A percentile compares a stretch with the other conserved stretches of the same genome.
Conservation (phyloP, 2,329 filamentous ascomycete genomes). For the Penicillium sp. region DNA sequence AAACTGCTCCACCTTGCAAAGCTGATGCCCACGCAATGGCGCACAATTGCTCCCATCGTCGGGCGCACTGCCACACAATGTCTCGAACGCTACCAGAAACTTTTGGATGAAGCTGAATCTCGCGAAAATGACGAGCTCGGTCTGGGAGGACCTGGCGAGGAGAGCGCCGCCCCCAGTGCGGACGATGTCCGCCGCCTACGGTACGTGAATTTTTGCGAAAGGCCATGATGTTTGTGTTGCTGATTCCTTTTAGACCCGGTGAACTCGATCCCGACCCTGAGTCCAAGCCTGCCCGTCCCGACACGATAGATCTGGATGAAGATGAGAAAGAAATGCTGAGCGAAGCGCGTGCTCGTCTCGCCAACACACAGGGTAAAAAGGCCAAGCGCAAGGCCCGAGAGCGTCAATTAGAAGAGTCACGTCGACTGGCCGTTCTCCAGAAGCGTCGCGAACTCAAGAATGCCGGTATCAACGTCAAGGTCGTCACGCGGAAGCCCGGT, state of each 20-base stretch:
- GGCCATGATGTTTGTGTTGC: neutral
- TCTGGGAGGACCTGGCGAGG: slow-evolving; percentile 77
- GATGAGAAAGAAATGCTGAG: slow-evolving; percentile 99
- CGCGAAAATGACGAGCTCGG: slow-evolving; percentile 78
- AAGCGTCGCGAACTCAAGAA: slow-evolving; percentile 96
- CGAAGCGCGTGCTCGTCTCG: slow-evolving; percentile 90
- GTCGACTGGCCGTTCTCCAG: slow-evolving; percentile 83
- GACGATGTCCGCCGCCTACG: slow-evolving; percentile 87
- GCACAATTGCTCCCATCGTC: slow-evolving; percentile 95
- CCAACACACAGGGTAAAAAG: slow-evolving; percentile 98
- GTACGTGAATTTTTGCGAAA: slow-evolving; percentile 26
- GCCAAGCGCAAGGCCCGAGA: slow-evolving; percentile 97
- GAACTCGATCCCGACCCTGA: slow-evolving; percentile 98
- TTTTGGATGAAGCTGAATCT: slow-evolving; percentile 92
- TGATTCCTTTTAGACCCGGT: slow-evolving; percentile 60
- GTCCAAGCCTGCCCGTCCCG: slow-evolving; percentile 89
- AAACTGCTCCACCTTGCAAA: slow-evolving; percentile 95
- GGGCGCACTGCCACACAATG: slow-evolving; percentile 96
- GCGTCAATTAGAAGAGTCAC: slow-evolving; percentile 90
- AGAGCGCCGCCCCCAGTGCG: slow-evolving; percentile 82
- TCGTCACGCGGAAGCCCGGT: slow-evolving; percentile 84
- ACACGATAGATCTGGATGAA: slow-evolving; percentile 97
- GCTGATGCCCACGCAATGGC: slow-evolving; percentile 98
- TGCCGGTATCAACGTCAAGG: slow-evolving; percentile 97
- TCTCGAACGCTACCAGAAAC: slow-evolving; percentile 92